These are phyloP conservation scores for Chlamydomonas eustigma DNA, from an alignment of 139 green algal genomes.

Conservation along the genomic window DNA sequence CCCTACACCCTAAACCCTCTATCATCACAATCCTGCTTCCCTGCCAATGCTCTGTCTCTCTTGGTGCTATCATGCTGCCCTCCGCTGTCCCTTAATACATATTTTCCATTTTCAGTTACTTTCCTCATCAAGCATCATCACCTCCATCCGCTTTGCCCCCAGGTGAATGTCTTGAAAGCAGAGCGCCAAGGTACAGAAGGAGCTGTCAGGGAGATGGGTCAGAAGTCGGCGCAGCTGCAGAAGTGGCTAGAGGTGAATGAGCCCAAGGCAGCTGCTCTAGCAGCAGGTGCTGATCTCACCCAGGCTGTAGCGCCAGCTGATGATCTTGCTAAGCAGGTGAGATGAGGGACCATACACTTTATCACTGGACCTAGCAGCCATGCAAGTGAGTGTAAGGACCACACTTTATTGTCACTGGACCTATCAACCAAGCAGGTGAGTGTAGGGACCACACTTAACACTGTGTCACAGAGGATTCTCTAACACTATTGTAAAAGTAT, in stretches of 20 bases:
- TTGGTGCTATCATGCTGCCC: background rate
- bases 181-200: conserved; percentile 68
- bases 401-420: too few species aligned
- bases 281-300: background rate
- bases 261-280: background rate
- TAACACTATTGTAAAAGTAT: too few species aligned
- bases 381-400: too few species aligned
- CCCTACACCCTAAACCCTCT: too few species aligned
- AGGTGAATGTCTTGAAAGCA: conserved; percentile 33
- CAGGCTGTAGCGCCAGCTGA: conserved; percentile 61
- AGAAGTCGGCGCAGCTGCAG: conserved; percentile 48
- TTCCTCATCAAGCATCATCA: conserved; percentile 2
- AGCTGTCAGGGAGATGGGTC: conserved; percentile 52
- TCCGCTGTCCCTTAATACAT: background rate
- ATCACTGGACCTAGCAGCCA: too few species aligned
- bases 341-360: too few species aligned
- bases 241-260: conserved; percentile 72
- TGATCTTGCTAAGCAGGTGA: conserved; percentile 55
- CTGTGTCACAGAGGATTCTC: too few species aligned
- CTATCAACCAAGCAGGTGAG: too few species aligned
- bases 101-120: conserved; percentile 5
- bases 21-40: too few species aligned
- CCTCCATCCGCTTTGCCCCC: background rate
- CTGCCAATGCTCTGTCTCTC: background rate
- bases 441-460: too few species aligned